Evolutionary conservation across 2,329 filamentous ascomycete genomes (phyloP), one percentile per base, ranked within the genome.

Genomic region (Neofusicoccum cordaticola): DNA sequence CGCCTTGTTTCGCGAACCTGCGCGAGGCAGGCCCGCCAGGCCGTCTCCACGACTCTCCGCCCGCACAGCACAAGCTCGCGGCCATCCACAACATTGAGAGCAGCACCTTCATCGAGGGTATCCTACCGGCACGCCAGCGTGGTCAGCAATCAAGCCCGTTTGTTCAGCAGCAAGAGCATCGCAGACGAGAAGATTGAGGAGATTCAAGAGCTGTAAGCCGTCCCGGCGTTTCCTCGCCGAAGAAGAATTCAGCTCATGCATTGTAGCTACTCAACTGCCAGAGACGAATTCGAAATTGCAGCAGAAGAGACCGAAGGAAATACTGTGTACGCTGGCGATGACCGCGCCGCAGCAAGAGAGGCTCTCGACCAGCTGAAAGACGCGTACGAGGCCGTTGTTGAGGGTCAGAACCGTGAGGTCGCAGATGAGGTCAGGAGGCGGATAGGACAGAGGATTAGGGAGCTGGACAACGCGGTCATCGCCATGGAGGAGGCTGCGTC

Each of bases 281-380:
- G 70, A 42, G 76, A 78, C 68, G 76, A 78, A 72, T 83, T 83
- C 69, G 81, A 84, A 64, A 83, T 83, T 37, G 82, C 82, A 35
- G 75, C 78, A 63, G 82, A 84, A 66, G 82, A 83, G 69, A 83
- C 81, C 17, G 78, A 81, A 67, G 84, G 83, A 73, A 81, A 82
- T 65, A 83, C 82, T 11, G 80, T 84, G 37, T 86, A 86, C 72
- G 84, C 84, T 1, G 77, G 80, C 17, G 83, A 83, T 31, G 84
- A 86, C 66, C 75, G 84, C 4, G 80, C 79, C 17, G 83, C 83
- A 27, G 83, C 84, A 37, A 71, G 81, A 11, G 83, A 84, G 70
- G 84, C 84, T 68, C 69, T 86, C 63, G 78, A 79, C 45, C 78
- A 76, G 67, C 74, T 86, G 62, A 75, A 84, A 66, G 77, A 79